Evolutionary conservation across 2,329 filamentous ascomycete genomes (phyloP), one percentile per base, ranked within the genome.

Genomic region (Teratosphaeria gauchensis): DNA sequence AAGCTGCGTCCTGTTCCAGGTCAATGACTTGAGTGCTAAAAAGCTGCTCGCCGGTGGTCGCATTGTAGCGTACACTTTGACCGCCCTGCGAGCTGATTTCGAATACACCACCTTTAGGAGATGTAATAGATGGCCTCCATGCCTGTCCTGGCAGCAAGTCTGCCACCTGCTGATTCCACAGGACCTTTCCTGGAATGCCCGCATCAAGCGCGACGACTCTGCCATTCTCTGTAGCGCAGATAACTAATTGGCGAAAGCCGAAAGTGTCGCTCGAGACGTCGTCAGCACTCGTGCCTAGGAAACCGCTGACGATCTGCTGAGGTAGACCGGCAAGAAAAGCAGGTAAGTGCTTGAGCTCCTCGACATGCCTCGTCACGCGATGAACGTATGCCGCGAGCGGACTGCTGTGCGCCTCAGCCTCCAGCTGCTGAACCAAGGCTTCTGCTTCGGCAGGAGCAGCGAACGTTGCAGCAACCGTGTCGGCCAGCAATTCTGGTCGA

Each of bases 351-450:
- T 88, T 79, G 46, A 96, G 78, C 64, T 96, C 94, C 53, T 84
- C 79, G 14, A 90, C 67, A 70, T 99, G 94, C 53, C 94, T 88
- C 63, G 82, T 87, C 14, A 96, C 80, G 14, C 94, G 87, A 74
- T 96, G 91, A 31, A 92, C 76, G 69, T 96, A 99, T n/a, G 94
- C 94, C 11, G 82, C 79, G 5, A 89, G 68, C 2, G 89, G 80
- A 69, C 88, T 95, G 68, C 87, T 88, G 69, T 96, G 88, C 3
- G 89, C 88, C 74, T 99, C 92, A 28, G 89, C 83, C 64, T 95
- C 88, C 7, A 97, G 79, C 32, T 90, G 89, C 71, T 89, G 86
- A 5, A 86, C 90, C 54, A 96, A 78, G 16, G 82, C 82, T 64
- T 87, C 84, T 12, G 87, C 85, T 5, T 90, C 82, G 38, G 65